Conservation (phyloP, 1,139 yeast species). For the Lodderomyces margitis region DNA sequence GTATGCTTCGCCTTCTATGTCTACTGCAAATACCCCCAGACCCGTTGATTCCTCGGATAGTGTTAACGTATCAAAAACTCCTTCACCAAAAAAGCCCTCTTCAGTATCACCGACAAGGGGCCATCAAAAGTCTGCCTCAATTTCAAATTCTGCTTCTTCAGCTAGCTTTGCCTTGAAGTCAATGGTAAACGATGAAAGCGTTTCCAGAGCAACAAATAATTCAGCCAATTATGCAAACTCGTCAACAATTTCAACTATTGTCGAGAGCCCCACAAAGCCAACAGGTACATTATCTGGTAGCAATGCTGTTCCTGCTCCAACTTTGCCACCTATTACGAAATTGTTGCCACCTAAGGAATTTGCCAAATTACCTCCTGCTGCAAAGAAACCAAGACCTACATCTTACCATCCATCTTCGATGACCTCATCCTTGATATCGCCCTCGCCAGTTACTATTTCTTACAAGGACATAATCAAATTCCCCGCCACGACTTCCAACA, state of each 20-base stretch:
- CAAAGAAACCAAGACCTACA: constrained; percentile 72
- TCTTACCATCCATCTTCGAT: constrained; percentile 70
- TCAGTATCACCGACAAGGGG: constrained; percentile 23
- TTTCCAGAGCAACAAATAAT: constrained; percentile 4
- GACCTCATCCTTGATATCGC: constrained; percentile 33
- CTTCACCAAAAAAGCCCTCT: constrained; percentile 17
- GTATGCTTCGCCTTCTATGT: constrained; percentile 54
- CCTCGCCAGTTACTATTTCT: constrained; percentile 7
- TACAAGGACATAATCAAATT: constrained; percentile 32
- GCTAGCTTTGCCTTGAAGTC: constrained; percentile 70
- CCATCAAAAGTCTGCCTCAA: constrained; percentile 36
- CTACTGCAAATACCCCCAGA: constrained; percentile 44
- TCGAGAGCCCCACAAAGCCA: constrained; percentile 42
- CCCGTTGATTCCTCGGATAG: constrained; percentile 13
- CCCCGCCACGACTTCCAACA: constrained; percentile 25
- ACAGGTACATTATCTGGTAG: constrained; percentile 6
- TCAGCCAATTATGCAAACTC: constrained; percentile 5
- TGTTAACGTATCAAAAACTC: constrained; percentile 12
- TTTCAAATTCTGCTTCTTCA: constrained; percentile 38
- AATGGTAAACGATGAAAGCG: constrained; percentile 44
- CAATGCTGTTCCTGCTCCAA: neutral
- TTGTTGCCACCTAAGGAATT: constrained; percentile 20
- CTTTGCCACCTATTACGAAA: constrained; percentile 11
- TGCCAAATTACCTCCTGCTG: constrained; percentile 39
- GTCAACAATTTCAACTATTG: constrained; percentile 38